phyloP scores from a whole-genome alignment of 441 rosid genomes.

The Adansonia gregorii region DNA sequence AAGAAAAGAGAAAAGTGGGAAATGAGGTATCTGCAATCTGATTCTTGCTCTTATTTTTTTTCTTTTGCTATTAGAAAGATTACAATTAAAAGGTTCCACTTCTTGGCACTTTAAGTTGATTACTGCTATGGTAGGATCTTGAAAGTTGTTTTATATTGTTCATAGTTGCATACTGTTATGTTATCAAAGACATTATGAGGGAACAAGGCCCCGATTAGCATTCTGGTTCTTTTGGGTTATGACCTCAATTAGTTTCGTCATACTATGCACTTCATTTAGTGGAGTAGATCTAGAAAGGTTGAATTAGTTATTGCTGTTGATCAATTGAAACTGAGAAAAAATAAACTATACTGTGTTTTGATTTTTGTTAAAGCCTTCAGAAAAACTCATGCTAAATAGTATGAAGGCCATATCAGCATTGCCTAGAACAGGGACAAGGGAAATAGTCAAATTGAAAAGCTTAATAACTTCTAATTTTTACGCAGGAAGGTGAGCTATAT shows the following conservation, averaged over 20 bases:
- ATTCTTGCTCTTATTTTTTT: neutral
- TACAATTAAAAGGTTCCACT: neutral
- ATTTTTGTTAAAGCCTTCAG: neutral
- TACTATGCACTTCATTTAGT: too few species aligned
- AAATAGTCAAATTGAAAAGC: too few species aligned
- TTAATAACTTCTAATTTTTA: neutral
- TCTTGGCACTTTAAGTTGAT: neutral
- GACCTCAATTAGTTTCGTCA: too few species aligned
- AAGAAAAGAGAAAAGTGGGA: slow-evolving; percentile 60
- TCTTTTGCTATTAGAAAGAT: neutral
- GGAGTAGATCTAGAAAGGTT: too few species aligned
- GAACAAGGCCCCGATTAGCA: neutral
- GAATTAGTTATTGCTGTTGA: neutral
- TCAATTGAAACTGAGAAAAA: too few species aligned
- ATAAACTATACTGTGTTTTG: neutral
- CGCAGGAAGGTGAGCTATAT: slow-evolving; percentile 75
- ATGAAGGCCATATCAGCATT: too few species aligned
- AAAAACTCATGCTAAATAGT: too few species aligned
- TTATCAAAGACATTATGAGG: neutral
- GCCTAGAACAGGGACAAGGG: too few species aligned
- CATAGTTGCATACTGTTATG: neutral
- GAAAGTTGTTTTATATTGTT: neutral
- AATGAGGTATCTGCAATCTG: slow-evolving; percentile 51
- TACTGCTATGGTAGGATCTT: neutral
- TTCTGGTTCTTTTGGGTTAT: neutral